These are phyloP conservation scores for Plantago ovata DNA, from an alignment of 257 asterid genomes.

Conservation along the genomic window DNA sequence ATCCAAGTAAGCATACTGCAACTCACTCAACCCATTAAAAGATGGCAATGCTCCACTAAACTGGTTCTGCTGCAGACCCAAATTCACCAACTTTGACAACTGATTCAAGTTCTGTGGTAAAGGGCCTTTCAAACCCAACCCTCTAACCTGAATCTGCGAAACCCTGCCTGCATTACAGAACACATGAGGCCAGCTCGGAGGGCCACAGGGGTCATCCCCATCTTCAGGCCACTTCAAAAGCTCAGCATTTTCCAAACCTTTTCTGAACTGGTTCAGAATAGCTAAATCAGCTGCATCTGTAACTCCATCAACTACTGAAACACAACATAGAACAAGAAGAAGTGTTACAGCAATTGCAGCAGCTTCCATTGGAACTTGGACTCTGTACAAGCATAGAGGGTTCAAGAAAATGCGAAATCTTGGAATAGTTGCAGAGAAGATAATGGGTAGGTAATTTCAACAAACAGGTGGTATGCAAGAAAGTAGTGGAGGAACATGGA, in stretches of 20 bases:
- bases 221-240: slow-evolving; percentile 67
- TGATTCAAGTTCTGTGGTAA: slow-evolving; percentile 64
- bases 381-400: slow-evolving; percentile 28
- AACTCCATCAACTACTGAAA: slow-evolving; percentile 29
- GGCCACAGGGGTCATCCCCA: slow-evolving; percentile 78
- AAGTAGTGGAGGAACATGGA: slow-evolving; percentile 24
- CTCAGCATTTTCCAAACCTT: slow-evolving; percentile 65
- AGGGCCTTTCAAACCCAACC: slow-evolving; percentile 70
- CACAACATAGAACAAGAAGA: slow-evolving; percentile 29
- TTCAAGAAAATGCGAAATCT: slow-evolving; percentile 19
- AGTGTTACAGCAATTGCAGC: slow-evolving; percentile 21
- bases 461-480: slow-evolving; percentile 17
- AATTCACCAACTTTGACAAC: slow-evolving; percentile 47
- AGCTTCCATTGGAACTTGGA: slow-evolving; percentile 36
- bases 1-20: slow-evolving; percentile 72
- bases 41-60: slow-evolving; percentile 74
- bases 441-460: slow-evolving; percentile 28
- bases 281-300: slow-evolving; percentile 74
- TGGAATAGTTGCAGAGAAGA: slow-evolving; percentile 18
- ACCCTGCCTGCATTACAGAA: slow-evolving; percentile 52
- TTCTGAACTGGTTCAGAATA: slow-evolving; percentile 47
- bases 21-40: slow-evolving; percentile 59
- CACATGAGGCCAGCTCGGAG: slow-evolving; percentile 73
- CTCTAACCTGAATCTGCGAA: slow-evolving; percentile 78
- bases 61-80: slow-evolving; percentile 68